Percentiles rank a stretch among this genome's conserved stretches.
Evolutionary conservation across 345 rosid genomes (phyloP).

Genomic region (Triadica sebifera): DNA sequence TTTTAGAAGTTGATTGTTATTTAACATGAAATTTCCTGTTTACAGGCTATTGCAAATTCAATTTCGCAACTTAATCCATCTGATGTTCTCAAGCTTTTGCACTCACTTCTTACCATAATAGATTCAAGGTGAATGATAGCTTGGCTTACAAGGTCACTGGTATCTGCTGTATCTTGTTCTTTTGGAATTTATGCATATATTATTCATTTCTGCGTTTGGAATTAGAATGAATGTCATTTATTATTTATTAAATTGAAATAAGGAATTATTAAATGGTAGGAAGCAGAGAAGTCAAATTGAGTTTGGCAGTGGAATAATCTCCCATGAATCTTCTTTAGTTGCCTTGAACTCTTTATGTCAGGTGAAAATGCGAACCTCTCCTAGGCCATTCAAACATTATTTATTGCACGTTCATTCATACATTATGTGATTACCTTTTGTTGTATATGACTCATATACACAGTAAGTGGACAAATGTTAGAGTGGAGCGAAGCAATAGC

Average conservation of each 20-base stretch:
- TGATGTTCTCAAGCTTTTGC: conserved; percentile 75
- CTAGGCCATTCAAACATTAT: too few species aligned
- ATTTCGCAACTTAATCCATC: conserved; percentile 62
- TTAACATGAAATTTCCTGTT: conserved; percentile 6
- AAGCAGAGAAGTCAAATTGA: conserved; percentile 33
- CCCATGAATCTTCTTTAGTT: conserved; percentile 72
- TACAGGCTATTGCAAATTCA: conserved; percentile 84
- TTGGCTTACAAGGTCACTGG: neutral
- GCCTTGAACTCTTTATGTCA: conserved; percentile 81
- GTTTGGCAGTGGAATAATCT: conserved; percentile 81
- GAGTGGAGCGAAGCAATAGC: too few species aligned
- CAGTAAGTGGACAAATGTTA: too few species aligned
- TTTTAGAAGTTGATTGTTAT: neutral
- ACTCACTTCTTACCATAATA: conserved; percentile 63
- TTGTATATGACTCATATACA: too few species aligned
- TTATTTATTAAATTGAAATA: neutral
- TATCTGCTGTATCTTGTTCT: neutral
- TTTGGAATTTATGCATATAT: neutral
- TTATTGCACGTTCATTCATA: too few species aligned
- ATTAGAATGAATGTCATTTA: neutral
- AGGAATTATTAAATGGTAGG: neutral
- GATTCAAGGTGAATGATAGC: conserved; percentile 59
- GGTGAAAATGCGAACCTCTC: conserved; percentile 39
- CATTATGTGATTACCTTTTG: neutral
- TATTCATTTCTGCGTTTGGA: neutral